Evolutionary conservation across 2,329 filamentous ascomycete genomes (phyloP), one percentile per base, ranked within the genome.

Genomic region (Cyanodermella asteris): DNA sequence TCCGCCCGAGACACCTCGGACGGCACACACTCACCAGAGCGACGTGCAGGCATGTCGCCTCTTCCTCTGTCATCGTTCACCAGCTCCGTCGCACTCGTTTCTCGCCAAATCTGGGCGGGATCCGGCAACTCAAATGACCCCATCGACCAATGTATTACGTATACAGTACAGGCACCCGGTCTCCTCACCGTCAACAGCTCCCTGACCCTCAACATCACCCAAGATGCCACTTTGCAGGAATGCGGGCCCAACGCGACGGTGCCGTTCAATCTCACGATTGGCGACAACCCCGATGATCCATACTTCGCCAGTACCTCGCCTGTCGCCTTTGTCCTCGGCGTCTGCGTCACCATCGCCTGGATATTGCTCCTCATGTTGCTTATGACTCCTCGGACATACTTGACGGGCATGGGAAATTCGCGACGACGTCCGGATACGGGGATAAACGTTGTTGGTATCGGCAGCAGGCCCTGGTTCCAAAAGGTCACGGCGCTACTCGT

Each of bases 281-380:
- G 71, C 33, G 64, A 71, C 31, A 68, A 81, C 46, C 65, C 77
- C 27, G 61, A 66, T 34, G 78, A 91, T 40, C 81, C 81, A 6
- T 97, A 97, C 49, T 91, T 91, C 49, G 74, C 82, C 27, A 91
- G 82, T 18, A 81, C 78, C 12, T 84, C 87, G 22, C 84, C 87
- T 9, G 81, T 91, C 48, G 74, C 77, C 39, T 97, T 93, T 43
- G 82, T 82, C 22, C 74, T 94, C 27, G 81, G 81, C 28, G 77
- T 81, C 10, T 80, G 80, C 11, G 94, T 82, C 1, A 74, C 91
- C 28, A 72, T 91, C 24, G 74, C 81, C 24, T 94, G 90, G 51
- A 74, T 90, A 44, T 66, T 94, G 23, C 73, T 93, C 37, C 77
- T 91, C 34, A 90, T 93, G 64, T 68, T 94, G 18, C 67, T 91